Evolutionary conservation across 345 rosid genomes (phyloP).

Genomic region (Odontarrhena argentea): DNA sequence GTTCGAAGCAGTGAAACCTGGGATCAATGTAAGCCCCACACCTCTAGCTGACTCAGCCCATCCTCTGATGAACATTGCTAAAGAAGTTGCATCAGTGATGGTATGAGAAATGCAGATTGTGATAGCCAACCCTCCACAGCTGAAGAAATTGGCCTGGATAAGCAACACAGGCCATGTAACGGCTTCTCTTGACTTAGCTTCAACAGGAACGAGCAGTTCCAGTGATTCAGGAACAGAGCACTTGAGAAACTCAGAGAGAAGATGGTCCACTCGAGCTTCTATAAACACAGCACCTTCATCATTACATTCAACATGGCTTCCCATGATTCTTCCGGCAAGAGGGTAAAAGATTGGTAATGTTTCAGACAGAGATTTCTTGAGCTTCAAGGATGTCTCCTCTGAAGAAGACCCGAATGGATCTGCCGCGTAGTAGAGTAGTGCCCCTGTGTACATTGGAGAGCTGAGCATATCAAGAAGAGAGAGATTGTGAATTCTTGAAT

Average conservation of each 20-base stretch:
- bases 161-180: constrained; percentile 39
- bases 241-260: constrained; percentile 40
- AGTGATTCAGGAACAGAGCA: constrained; percentile 35
- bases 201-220: constrained; percentile 42
- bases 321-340: constrained; percentile 37
- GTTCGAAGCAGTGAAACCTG: constrained; percentile 42
- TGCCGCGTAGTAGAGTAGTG: constrained; percentile 38
- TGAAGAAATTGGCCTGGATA: constrained; percentile 47
- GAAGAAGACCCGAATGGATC: constrained; percentile 26
- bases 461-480: constrained; percentile 42
- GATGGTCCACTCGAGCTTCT: constrained; percentile 41
- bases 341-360: constrained; percentile 51
- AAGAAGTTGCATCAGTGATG: constrained; percentile 51
- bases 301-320: constrained; percentile 37
- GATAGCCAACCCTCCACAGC: constrained; percentile 54
- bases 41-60: constrained; percentile 44
- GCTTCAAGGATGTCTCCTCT: constrained; percentile 29
- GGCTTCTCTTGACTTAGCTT: constrained; percentile 35
- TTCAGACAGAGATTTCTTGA: constrained; percentile 51
- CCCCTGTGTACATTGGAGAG: constrained; percentile 40
- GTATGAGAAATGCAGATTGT: constrained; percentile 46
- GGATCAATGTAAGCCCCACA: constrained; percentile 21
- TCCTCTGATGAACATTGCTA: constrained; percentile 44
- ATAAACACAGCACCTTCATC: constrained; percentile 47
- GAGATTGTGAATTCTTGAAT: constrained; percentile 29